A percentile compares a stretch with the other conserved stretches of the same genome.
These are phyloP conservation scores for Beta corolliflora DNA, from an alignment of 179 eudicot species.

Conservation along the genomic window DNA sequence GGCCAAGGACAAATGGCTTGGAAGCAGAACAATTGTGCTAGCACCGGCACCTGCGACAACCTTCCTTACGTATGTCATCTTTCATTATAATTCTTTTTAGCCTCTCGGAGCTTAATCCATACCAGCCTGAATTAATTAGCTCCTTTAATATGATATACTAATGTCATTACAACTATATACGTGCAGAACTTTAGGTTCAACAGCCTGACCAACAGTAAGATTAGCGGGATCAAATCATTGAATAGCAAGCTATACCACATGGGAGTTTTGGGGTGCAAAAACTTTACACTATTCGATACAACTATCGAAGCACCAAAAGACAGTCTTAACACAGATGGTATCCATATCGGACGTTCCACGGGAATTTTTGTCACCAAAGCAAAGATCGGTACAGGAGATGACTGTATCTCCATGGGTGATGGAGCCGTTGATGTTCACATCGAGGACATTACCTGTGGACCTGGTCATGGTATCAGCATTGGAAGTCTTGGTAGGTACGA, in stretches of 20 bases:
- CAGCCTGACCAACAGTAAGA: constrained; percentile 15
- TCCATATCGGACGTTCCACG: constrained; percentile 36
- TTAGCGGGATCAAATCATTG: constrained; percentile 29
- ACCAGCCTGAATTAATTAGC: no score
- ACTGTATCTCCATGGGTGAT: constrained; percentile 53
- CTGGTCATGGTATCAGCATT: constrained; percentile 56
- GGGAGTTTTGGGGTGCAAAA: constrained; percentile 33
- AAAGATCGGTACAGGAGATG: constrained; percentile 38
- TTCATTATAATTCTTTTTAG: background rate
- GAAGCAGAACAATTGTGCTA: constrained; percentile 31
- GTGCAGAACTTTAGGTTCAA: constrained; percentile 40
- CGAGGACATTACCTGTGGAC: constrained; percentile 47
- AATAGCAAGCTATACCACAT: constrained; percentile 35
- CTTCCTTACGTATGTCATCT: constrained; percentile 34
- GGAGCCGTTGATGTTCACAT: constrained; percentile 35
- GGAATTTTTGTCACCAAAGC: constrained; percentile 20
- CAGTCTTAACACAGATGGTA: constrained; percentile 40
- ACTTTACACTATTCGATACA: constrained; percentile 9
- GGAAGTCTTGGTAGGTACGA: constrained; percentile 51
- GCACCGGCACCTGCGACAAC: constrained; percentile 25
- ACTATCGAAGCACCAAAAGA: constrained; percentile 28
- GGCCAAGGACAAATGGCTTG: constrained; percentile 38
- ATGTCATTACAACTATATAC: background rate
- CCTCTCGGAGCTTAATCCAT: no score
- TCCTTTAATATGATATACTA: no score